Evolutionary conservation across 176 grass and related monocot species (phyloP).

Genomic region (Dactylis glomerata): DNA sequence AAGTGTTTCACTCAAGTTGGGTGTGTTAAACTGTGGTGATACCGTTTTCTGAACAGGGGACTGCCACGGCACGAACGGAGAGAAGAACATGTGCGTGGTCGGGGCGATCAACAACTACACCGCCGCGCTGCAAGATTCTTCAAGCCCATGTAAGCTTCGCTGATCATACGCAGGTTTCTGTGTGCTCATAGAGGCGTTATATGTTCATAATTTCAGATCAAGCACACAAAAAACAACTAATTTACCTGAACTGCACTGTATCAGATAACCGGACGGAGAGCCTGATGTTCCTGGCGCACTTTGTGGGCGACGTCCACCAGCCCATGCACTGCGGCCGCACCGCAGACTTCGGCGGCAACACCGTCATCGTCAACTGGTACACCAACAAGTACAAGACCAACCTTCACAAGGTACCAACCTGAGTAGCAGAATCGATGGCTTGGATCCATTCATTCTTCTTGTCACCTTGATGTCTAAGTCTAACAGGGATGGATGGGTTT

Average conservation of each 20-base stretch:
- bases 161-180: neutral
- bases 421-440: neutral
- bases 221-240: neutral
- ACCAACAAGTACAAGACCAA: conserved; percentile 46
- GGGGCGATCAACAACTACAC: conserved; percentile 80
- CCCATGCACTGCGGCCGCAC: conserved; percentile 49
- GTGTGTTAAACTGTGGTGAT: too few relatives aligned
- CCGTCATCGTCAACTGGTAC: conserved; percentile 57
- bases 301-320: conserved; percentile 70
- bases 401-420: conserved; percentile 57
- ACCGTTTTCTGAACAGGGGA: conserved; percentile 33
- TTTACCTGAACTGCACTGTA: neutral
- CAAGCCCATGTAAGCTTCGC: conserved; percentile 31
- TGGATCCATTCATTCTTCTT: neutral
- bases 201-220: neutral
- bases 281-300: conserved; percentile 68
- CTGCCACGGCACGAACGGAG: conserved; percentile 38
- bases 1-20: too few relatives aligned
- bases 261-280: conserved; percentile 48
- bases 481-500: neutral
- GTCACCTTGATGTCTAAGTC: neutral
- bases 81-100: conserved; percentile 58
- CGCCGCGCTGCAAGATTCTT: conserved; percentile 23
- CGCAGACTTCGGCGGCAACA: conserved; percentile 50
- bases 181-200: neutral